Conservation (phyloP, 1,139 yeast species). For the Candida anutae region DNA sequence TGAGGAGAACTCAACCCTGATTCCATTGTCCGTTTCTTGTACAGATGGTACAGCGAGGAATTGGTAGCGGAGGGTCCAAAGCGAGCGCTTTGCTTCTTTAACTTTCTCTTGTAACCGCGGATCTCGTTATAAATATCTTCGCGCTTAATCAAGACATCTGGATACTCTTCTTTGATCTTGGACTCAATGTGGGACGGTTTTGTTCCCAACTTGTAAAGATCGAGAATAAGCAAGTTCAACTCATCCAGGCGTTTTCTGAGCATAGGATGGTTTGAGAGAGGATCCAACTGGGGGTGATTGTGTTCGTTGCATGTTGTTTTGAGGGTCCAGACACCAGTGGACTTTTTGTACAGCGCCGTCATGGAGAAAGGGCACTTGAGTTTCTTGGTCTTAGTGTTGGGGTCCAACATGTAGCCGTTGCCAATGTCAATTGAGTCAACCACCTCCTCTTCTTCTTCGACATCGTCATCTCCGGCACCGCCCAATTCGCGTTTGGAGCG, state of each 20-base stretch:
- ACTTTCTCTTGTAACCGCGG: conserved; percentile 48
- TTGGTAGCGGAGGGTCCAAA: conserved; percentile 5
- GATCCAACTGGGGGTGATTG: conserved; percentile 53
- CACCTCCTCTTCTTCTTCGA: conserved; percentile 4
- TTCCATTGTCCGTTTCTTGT: conserved; percentile 22
- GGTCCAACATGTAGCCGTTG: conserved; percentile 33
- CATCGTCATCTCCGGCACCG: conserved; percentile 1
- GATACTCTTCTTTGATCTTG: conserved; percentile 45
- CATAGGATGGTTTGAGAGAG: conserved; percentile 51
- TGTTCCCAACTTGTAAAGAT: conserved; percentile 47
- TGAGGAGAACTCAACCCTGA: conserved; percentile 7
- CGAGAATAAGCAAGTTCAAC: conserved; percentile 45
- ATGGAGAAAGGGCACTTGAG: conserved; percentile 51
- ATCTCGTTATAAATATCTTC: conserved; percentile 55
- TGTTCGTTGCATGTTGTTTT: conserved; percentile 51
- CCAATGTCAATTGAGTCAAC: conserved; percentile 21
- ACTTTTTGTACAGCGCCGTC: conserved; percentile 49
- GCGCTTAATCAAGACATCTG: conserved; percentile 47
- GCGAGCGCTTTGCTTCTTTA: conserved; percentile 30
- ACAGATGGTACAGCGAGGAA: conserved; percentile 6
- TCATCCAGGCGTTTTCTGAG: conserved; percentile 47
- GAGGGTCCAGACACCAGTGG: conserved; percentile 44
- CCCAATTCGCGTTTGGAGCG: conserved; percentile 30
- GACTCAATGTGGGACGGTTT: conserved; percentile 52
- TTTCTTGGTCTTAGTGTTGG: conserved; percentile 43